Base-by-base conservation (phyloP, 345 rosid species). In the Microthlaspi erraticum region DNA sequence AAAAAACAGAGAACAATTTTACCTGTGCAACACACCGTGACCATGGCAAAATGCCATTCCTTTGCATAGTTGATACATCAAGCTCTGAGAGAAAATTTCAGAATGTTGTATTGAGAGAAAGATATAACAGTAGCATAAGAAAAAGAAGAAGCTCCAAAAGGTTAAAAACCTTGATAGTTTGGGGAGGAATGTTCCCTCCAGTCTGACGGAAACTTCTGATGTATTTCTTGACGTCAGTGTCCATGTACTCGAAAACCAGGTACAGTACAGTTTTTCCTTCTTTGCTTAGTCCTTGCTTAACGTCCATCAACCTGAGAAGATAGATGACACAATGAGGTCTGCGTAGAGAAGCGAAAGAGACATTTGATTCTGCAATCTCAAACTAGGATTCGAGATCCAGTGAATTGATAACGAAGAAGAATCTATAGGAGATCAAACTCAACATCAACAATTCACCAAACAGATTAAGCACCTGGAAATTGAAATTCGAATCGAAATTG, bases 11-110 rank as follows among this genome's bases (percentile, higher is more conserved):
- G 13, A 60, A 20, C 7, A 63, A 63, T 10, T n/a, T 19, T 57
- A 88, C 99, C 99, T 94, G 82, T 94, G 99, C 67, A 94, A 60
- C 75, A 94, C 83, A 18, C 99, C 99, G 34, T 89, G 96, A 32
- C 97, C 99, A 71, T 91, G 99, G 78, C 98, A 94, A 77, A 94
- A 89, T 16, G 99, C 83, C 55, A 93, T 91, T 29, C 97, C 97
- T 77, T 91, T 91, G 85, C 97, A 91, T 1, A 94, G 83, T 79
- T 94, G 99, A 70, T 83, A 94, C 99, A 94, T 94, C 87, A 94
- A 83, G 68, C 91, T 86, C 99, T 93, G 87, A 6, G 31, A 58
- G 4, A 48, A 29, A 3, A 2, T 39, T 53, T 45, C 42, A 59
- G n/a, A 39, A 42, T 1, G 32, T 45, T n/a, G 39, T 2, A 8